phyloP scores from a whole-genome alignment of 495 filamentous ascomycete species.

The Astrothelium subdiscretum region DNA sequence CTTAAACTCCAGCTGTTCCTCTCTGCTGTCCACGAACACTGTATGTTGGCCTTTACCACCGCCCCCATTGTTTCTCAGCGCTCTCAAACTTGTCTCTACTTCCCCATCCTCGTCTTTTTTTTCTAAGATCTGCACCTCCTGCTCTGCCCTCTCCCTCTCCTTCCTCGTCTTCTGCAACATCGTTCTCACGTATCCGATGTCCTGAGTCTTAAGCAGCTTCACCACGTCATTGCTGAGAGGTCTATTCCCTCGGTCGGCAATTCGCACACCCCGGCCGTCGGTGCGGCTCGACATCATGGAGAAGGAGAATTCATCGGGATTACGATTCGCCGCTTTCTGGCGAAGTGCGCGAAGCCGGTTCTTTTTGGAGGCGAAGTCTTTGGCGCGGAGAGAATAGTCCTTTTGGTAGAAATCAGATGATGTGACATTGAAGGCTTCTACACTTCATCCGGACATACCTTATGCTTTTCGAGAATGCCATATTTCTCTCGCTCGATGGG shows the following conservation, averaged over 20 bases:
- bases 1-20: slow-evolving; percentile 37
- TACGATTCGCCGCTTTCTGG: slow-evolving; percentile 72
- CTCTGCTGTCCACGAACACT: slow-evolving; percentile 44
- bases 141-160: slow-evolving; percentile 48
- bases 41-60: slow-evolving; percentile 33
- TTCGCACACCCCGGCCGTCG: slow-evolving; percentile 50
- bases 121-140: slow-evolving; percentile 31
- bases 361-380: slow-evolving; percentile 81
- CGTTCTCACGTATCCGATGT: slow-evolving; percentile 74
- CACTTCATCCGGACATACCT: slow-evolving; percentile 36
- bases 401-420: not conserved
- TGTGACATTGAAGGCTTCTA: slow-evolving; percentile 24
- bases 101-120: slow-evolving; percentile 17
- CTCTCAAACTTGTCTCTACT: not conserved
- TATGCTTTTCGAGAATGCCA: slow-evolving; percentile 83
- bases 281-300: slow-evolving; percentile 66
- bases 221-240: slow-evolving; percentile 56
- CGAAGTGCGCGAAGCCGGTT: slow-evolving; percentile 62
- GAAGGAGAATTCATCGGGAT: slow-evolving; percentile 95
- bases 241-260: slow-evolving; percentile 40
- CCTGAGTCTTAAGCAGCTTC: slow-evolving; percentile 89
- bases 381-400: slow-evolving; percentile 84
- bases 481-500: slow-evolving; percentile 68
- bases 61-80: not conserved
- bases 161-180: slow-evolving; percentile 47